These are phyloP conservation scores for Straminergon stramineum DNA, from an alignment of 225 moss, liverwort and hornwort genomes.

Conservation along the genomic window DNA sequence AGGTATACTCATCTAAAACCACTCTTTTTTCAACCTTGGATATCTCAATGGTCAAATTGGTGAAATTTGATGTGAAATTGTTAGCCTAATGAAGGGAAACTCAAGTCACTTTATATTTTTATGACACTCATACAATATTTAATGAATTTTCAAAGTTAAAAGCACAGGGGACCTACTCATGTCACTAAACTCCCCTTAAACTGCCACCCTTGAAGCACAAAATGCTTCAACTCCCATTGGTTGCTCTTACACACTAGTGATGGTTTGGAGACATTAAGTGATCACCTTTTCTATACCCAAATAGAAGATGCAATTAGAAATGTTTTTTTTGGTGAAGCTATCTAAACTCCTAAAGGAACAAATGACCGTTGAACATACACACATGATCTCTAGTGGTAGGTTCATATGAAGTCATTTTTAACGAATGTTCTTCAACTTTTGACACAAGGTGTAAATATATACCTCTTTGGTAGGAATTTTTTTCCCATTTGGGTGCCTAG, in stretches of 20 bases:
- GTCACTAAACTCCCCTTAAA: background rate
- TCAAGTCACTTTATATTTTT: background rate
- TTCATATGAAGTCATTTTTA: too few species aligned
- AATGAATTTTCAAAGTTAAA: background rate
- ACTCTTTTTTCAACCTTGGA: accelerated
- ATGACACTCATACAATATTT: background rate
- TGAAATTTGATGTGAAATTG: background rate
- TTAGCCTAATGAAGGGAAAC: background rate
- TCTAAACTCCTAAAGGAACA: too few species aligned
- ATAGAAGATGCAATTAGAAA: too few species aligned
- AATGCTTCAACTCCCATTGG: background rate
- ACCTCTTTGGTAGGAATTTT: too few species aligned
- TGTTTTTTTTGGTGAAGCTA: too few species aligned
- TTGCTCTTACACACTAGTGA: background rate
- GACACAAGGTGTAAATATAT: too few species aligned
- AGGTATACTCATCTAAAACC: background rate
- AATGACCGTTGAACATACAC: too few species aligned
- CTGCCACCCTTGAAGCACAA: background rate
- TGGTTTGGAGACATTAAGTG: background rate
- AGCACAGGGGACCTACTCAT: background rate
- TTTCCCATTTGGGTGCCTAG: too few species aligned
- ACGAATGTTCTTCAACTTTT: too few species aligned
- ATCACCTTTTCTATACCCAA: background rate
- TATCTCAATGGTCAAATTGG: background rate
- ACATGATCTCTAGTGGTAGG: too few species aligned